Conservation (phyloP, 2,329 filamentous ascomycete genomes). For the Hypoxylon sp. region DNA sequence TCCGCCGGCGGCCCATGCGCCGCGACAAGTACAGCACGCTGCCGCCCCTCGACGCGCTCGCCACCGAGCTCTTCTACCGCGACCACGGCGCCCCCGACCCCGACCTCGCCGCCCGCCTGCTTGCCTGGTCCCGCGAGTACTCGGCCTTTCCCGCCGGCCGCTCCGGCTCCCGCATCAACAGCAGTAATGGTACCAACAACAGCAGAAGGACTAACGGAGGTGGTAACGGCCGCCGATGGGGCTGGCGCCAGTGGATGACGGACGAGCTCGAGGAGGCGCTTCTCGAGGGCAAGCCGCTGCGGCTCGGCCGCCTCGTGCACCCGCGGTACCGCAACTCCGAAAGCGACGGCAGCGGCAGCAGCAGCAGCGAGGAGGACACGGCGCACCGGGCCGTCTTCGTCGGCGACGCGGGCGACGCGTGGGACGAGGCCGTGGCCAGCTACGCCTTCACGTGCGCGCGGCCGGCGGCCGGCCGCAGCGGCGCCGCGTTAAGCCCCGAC, state of each 20-base stretch:
- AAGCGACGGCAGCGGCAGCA: too few species aligned
- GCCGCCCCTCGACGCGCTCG: slow-evolving; percentile 34
- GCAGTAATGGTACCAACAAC: too few species aligned
- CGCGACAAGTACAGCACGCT: slow-evolving; percentile 35
- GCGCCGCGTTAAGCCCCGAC: slow-evolving; percentile 15
- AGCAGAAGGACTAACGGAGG: too few species aligned
- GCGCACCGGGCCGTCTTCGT: slow-evolving; percentile 40
- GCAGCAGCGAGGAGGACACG: background rate
- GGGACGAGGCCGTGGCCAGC: slow-evolving; percentile 24
- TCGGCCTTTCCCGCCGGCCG: slow-evolving; percentile 5
- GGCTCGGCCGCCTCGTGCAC: slow-evolving; percentile 38
- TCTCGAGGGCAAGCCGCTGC: slow-evolving; percentile 38
- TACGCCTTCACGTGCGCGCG: slow-evolving; percentile 40
- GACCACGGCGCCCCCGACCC: slow-evolving; percentile 32
- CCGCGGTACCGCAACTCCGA: slow-evolving; percentile 18
- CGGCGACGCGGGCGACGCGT: slow-evolving; percentile 20
- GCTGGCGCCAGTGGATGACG: slow-evolving; percentile 40
- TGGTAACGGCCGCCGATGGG: too few species aligned
- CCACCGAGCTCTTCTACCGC: slow-evolving; percentile 37
- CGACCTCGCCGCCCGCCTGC: slow-evolving; percentile 35
- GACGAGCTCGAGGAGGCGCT: slow-evolving; percentile 38
- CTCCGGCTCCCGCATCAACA: too few species aligned
- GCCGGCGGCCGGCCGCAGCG: slow-evolving; percentile 8
- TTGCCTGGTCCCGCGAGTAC: slow-evolving; percentile 15
- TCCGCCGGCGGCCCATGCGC: slow-evolving; percentile 37